phyloP scores from a whole-genome alignment of 805 yeast species.

The Scheffersomyces coipomensis region DNA sequence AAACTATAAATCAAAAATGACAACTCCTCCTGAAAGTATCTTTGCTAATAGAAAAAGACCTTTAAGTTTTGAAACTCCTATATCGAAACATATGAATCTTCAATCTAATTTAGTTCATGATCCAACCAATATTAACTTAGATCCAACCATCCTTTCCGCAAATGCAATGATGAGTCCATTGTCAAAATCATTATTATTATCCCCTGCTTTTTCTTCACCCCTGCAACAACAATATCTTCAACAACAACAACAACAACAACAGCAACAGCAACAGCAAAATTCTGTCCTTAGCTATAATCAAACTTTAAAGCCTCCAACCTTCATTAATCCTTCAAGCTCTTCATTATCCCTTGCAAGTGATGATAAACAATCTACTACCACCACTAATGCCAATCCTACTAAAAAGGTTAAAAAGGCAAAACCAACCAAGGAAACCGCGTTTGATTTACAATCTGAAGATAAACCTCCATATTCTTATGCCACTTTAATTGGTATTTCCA shows the following conservation, averaged over 20 bases:
- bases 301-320: conserved; percentile 8
- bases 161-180: background rate
- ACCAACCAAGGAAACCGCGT: conserved; percentile 29
- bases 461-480: conserved; percentile 97
- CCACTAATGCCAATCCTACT: conserved; percentile 1
- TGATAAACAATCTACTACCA: conserved; percentile 2
- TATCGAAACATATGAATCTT: conserved; percentile 5
- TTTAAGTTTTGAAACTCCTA: conserved; percentile 8
- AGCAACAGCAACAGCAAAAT: conserved; percentile 1
- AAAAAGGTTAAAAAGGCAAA: conserved; percentile 30
- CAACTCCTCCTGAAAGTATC: conserved; percentile 37
- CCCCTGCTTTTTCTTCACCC: conserved; percentile 51
- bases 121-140: conserved; percentile 7
- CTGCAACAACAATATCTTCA: conserved; percentile 20
- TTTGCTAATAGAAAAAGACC: conserved; percentile 11
- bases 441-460: conserved; percentile 50
- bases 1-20: conserved; percentile 19
- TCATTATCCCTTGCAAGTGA: conserved; percentile 12
- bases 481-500: conserved; percentile 88
- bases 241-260: conserved; percentile 3
- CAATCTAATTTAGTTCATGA: conserved; percentile 3
- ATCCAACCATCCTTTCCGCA: conserved; percentile 9
- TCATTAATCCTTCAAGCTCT: conserved; percentile 8
- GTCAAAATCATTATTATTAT: conserved; percentile 13
- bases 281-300: background rate